Base-by-base conservation (phyloP, 768 basidiomycete genomes). In the Chalciporus sphaerocephalus region DNA sequence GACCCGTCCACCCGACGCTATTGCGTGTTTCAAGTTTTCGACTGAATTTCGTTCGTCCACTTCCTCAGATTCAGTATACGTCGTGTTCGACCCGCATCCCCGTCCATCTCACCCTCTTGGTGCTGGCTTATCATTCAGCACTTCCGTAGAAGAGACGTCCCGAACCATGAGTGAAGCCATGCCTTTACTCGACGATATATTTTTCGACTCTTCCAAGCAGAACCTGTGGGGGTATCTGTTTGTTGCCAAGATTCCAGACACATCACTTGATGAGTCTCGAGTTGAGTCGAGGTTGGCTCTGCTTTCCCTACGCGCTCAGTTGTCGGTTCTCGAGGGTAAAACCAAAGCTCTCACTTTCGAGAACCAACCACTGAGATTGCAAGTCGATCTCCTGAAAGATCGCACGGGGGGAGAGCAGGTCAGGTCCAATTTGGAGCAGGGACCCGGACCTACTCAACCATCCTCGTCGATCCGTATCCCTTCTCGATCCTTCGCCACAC, bases 1-100 rank as follows among this genome's bases (percentile, higher is more conserved):
- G 47, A 86, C 85, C 0, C 80, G 82, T 17, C 82, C 84, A 27
- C 84, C 85, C 0, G 85, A 86, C 57, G 83, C 87, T 41, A 60
- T 86, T 13, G 70, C 75, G 13, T 77, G 80, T 56, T 55, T 82
- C 48, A 69, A 66, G 47, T 53, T 71, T 33, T 40, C 51, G 13
- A 15, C 42, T 6, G 2, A 11, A 13, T 16, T n/a, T 17, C 35
- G n/a, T 25, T 18, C 48, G 3, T 35, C 12, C 15, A 25, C 40
- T 2, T 28, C 39, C 16, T 59, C 65, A 17, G 24, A 40, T n/a
- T 46, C 57, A 2, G 60, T 79, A 15, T 85, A 78, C 51, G 69
- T 78, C 33, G 65, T 85, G 33, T 86, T 86, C 48, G 84, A 86
- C 62, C 81, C 83, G 2, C 84, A 85, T 57, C 74, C 80, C 5